Conservation (phyloP, 805 yeast genomes). For the Metschnikowia cubensis region DNA sequence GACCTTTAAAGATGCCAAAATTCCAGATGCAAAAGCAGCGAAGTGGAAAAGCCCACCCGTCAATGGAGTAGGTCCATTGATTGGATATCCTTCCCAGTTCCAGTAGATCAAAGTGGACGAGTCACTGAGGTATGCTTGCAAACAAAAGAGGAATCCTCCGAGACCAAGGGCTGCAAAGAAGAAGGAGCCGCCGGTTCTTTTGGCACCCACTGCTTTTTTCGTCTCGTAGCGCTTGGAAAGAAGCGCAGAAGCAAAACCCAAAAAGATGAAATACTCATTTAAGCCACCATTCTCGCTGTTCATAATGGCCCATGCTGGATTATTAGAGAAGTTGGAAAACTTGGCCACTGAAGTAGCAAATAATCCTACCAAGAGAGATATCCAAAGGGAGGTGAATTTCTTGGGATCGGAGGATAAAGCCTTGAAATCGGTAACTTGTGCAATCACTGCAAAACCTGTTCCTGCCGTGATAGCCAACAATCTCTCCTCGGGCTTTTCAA, state of each 20-base stretch:
- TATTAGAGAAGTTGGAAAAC: slow-evolving; percentile 73
- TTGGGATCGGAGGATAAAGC: slow-evolving; percentile 27
- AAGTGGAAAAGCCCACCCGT: slow-evolving; percentile 76
- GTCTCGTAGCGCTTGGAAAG: slow-evolving; percentile 45
- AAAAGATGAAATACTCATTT: slow-evolving; percentile 61
- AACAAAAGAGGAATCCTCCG: slow-evolving; percentile 69
- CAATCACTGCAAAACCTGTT: slow-evolving; percentile 54
- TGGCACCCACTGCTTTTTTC: slow-evolving; percentile 7
- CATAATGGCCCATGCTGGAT: slow-evolving; percentile 97
- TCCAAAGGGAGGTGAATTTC: slow-evolving; percentile 42
- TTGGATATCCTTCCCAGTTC: slow-evolving; percentile 95
- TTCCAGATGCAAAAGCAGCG: slow-evolving; percentile 55
- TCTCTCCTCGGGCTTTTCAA: slow-evolving; percentile 66
- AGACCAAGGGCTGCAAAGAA: slow-evolving; percentile 61
- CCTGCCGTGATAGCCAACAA: slow-evolving; percentile 66
- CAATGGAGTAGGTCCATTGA: slow-evolving; percentile 81
- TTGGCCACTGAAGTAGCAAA: slow-evolving; percentile 70
- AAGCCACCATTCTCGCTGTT: slow-evolving; percentile 80
- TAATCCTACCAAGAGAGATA: slow-evolving; percentile 68
- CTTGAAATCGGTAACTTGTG: slow-evolving; percentile 54
- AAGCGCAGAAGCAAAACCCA: slow-evolving; percentile 64
- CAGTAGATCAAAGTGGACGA: slow-evolving; percentile 83
- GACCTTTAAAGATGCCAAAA: slow-evolving; percentile 22
- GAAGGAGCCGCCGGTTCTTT: slow-evolving; percentile 36
- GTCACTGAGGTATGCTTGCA: slow-evolving; percentile 75